phyloP scores from a whole-genome alignment of 306 rosid species.

The Quercus bicolor region DNA sequence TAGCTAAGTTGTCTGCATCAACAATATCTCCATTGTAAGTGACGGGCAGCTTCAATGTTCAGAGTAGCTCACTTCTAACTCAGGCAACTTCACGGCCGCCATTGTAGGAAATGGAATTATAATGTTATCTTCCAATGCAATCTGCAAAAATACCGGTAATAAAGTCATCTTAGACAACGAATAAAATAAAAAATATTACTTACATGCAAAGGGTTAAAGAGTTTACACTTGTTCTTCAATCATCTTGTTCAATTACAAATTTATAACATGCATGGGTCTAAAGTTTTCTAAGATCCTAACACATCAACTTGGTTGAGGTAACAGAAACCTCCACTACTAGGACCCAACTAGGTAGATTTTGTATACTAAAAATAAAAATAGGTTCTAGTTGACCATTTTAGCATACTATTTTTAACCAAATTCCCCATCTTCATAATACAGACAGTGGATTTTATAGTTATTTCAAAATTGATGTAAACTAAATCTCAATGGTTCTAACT shows the following conservation, averaged over 20 bases:
- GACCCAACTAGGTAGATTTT: neutral
- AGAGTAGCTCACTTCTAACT: conserved; percentile 53
- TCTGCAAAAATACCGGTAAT: conserved; percentile 35
- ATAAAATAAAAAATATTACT: neutral
- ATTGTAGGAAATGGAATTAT: conserved; percentile 70
- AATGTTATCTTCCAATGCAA: conserved; percentile 61
- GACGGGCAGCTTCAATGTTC: conserved; percentile 68
- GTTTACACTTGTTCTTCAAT: too few relatives aligned
- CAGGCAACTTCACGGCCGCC: conserved; percentile 72
- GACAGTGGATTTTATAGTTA: neutral
- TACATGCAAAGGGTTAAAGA: neutral
- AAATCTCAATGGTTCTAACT: neutral
- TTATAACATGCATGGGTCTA: neutral
- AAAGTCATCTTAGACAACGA: conserved; percentile 11
- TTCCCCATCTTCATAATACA: neutral
- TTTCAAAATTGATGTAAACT: neutral
- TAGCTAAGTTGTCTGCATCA: conserved; percentile 28
- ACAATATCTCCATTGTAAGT: conserved; percentile 29
- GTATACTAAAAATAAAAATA: neutral
- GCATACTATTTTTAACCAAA: neutral
- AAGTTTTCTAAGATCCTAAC: neutral
- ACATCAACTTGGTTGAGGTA: neutral
- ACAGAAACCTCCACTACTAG: neutral
- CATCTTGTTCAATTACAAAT: too few relatives aligned
- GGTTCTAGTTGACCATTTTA: neutral